Evolutionary conservation across 2,329 filamentous ascomycete species (phyloP), one percentile per base, ranked within the genome.

Genomic region (Alternaria sp.): DNA sequence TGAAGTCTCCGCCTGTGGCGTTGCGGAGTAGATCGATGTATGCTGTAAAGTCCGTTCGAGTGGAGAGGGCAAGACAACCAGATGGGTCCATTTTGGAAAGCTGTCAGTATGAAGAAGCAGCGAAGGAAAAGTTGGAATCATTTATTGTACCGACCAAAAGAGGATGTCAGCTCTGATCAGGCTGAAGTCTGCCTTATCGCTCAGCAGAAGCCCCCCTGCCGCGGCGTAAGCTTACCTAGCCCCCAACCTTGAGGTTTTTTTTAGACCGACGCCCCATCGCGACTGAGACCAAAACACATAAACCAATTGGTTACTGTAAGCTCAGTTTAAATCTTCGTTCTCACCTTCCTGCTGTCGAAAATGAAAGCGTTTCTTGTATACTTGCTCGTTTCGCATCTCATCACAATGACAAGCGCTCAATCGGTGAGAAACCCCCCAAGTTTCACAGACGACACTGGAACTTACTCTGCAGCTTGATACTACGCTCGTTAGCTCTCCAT

Each of bases 1-100:
- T 63, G 56, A 73, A 58, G n/a, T 73, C 37, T 3, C 60, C 50
- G 12, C 37, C 37, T 3, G 66, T 70, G 12, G 44, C 33, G 45
- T 61, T 66, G n/a, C 63, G 55, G 6, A 73, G 47, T 1, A 21
- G n/a, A 7, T 58, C 41, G 14, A 74, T 61, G 50, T 73, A 74
- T 6, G 10, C 30, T 6, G 60, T 11, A 30, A 73, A 73, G 5
- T 58, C 41, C 18, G 60, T 59, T 30, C 63, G 49, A 7, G 43
- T 51, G 4, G 60, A 60, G 11, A 63, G 37, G 10, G 49, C 49
- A 2, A 23, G 20, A 28, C 49, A 53, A 5, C 20, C 18, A 0
- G 28, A 18, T 23, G 28, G 8, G 7, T 53, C 20, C 49, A 51
- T 51, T 12, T 11, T 33, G 10, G 26, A 33, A 12, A 33, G 18